These are phyloP conservation scores for Striga asiatica DNA, from an alignment of 257 asterid genomes.

Conservation along the genomic window DNA sequence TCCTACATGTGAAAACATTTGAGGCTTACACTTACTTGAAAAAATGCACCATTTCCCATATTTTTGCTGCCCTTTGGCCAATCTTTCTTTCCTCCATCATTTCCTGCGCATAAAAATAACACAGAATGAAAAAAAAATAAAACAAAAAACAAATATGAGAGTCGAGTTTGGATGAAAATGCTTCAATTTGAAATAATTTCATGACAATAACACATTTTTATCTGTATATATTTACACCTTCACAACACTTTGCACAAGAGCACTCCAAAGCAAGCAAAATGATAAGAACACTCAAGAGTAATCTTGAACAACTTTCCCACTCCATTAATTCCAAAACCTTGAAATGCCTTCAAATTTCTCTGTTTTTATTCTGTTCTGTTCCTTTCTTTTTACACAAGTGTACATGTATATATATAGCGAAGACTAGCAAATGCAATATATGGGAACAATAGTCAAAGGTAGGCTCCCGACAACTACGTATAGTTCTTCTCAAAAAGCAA, in stretches of 20 bases:
- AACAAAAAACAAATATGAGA: not conserved
- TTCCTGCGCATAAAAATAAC: constrained; percentile 28
- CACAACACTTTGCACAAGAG: constrained; percentile 29
- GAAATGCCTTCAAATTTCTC: not conserved
- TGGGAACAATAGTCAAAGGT: constrained; percentile 54
- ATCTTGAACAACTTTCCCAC: constrained; percentile 21
- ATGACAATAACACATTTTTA: not conserved
- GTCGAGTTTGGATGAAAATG: not conserved
- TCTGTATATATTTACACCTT: constrained; percentile 24
- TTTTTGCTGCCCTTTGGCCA: not conserved
- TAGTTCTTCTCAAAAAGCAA: constrained; percentile 11
- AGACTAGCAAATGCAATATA: constrained; percentile 11
- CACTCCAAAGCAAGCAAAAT: constrained; percentile 27
- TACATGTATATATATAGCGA: constrained; percentile 14
- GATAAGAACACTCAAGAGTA: constrained; percentile 23
- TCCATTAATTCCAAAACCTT: constrained; percentile 32
- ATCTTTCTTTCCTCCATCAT: constrained; percentile 14
- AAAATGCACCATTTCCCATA: constrained; percentile 14
- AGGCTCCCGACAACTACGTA: constrained; percentile 42
- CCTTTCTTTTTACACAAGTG: not conserved
- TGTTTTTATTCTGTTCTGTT: not conserved
- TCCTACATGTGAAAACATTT: not conserved
- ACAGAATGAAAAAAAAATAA: no score
- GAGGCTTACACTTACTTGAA: constrained; percentile 25
- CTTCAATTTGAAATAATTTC: constrained; percentile 1